A percentile compares a stretch with the other conserved stretches of the same genome.
These are phyloP conservation scores for Scheffersomyces stambukii DNA, from an alignment of 1,139 yeast genomes.

Conservation along the genomic window DNA sequence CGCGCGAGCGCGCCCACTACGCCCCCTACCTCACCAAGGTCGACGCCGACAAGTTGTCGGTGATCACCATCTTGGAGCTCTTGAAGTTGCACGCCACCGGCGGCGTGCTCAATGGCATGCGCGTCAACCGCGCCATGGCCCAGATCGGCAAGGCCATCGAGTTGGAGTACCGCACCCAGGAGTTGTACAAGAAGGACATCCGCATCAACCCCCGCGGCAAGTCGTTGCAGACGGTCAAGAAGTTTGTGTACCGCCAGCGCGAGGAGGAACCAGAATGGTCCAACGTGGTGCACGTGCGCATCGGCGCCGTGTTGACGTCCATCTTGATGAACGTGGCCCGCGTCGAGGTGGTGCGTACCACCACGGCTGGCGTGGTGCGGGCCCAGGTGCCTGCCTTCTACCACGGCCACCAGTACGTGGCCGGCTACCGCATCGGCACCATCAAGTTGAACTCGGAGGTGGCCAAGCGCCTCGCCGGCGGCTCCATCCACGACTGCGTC, in stretches of 20 bases:
- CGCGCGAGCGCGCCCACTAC: conserved; percentile 54
- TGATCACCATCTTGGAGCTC: conserved; percentile 78
- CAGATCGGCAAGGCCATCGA: conserved; percentile 85
- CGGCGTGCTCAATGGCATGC: conserved; percentile 78
- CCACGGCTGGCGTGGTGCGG: conserved; percentile 61
- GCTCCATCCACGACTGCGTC: conserved; percentile 59
- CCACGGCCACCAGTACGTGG: conserved; percentile 77
- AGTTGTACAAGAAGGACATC: conserved; percentile 54
- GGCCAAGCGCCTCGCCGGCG: conserved; percentile 63
- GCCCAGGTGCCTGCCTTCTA: conserved; percentile 89
- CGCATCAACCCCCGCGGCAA: conserved; percentile 37
- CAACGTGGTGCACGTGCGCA: conserved; percentile 62
- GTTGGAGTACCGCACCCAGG: conserved; percentile 72
- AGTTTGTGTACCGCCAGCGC: no score
- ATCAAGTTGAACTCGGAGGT: conserved; percentile 71
- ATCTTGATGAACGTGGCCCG: conserved; percentile 77
- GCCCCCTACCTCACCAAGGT: conserved; percentile 77
- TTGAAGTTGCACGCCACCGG: conserved; percentile 72
- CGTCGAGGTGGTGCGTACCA: conserved; percentile 70
- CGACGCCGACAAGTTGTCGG: conserved; percentile 76
- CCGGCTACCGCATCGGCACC: conserved; percentile 80
- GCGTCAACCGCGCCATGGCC: conserved; percentile 77
- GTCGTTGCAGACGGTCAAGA: conserved; percentile 11
- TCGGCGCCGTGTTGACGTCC: conserved; percentile 79
- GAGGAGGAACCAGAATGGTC: conserved; percentile 32